Conservation (phyloP, 805 yeast genomes). For the Saturnispora dispora region DNA sequence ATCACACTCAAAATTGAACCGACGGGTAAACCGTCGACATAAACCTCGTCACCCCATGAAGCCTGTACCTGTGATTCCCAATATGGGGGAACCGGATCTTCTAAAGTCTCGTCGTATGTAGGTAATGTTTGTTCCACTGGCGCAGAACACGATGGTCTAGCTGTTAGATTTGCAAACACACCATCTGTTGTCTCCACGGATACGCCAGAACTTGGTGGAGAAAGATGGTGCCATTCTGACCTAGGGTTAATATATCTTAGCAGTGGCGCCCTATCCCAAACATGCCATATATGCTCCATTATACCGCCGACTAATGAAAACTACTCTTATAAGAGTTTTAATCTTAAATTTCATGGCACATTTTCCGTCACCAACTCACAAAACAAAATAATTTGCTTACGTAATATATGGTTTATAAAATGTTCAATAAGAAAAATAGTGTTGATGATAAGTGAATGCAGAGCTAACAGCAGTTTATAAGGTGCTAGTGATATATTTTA, state of each 20-base stretch:
- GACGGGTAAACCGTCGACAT: constrained; percentile 92
- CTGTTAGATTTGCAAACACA: constrained; percentile 84
- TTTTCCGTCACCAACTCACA: neutral
- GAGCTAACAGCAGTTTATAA: neutral
- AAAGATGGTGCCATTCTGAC: constrained; percentile 20
- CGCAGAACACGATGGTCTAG: constrained; percentile 61
- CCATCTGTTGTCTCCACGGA: constrained; percentile 53
- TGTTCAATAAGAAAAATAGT: neutral
- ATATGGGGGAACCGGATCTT: constrained; percentile 91
- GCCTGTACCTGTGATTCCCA: constrained; percentile 89
- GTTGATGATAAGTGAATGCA: neutral
- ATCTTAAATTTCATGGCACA: neutral
- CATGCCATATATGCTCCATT: constrained; percentile 5
- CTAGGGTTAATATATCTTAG: constrained; percentile 19
- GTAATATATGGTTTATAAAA: neutral
- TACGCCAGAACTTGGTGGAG: constrained; percentile 11
- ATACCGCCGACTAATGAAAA: neutral
- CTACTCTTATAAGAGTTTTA: neutral
- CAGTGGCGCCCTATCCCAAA: constrained; percentile 24
- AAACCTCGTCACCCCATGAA: constrained; percentile 72
- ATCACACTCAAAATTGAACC: constrained; percentile 81
- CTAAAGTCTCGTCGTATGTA: constrained; percentile 89
- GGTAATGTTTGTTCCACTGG: constrained; percentile 58
- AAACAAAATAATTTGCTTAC: neutral
- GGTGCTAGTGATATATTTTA: no score